Base-by-base conservation (phyloP, 2,329 filamentous ascomycete species). In the Orbilia quercus region DNA sequence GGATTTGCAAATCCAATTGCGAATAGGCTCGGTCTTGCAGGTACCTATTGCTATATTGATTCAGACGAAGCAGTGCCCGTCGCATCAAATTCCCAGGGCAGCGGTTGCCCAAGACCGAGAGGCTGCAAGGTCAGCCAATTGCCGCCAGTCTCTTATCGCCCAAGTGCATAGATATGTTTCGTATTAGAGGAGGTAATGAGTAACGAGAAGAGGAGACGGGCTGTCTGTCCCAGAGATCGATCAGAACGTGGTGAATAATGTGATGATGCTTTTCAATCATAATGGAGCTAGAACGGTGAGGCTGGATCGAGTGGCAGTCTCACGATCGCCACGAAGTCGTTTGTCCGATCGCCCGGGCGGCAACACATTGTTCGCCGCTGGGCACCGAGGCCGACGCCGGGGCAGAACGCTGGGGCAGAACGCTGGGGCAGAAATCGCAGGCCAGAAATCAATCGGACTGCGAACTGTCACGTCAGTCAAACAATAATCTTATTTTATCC, bases 181-280 rank as follows among this genome's bases (percentile, higher is more conserved):
- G 48, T 59, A 73, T 73, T 73, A 73, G 50, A 42, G 60, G 62
- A 53, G 34, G 22, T 31, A 62, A 73, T 73, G 60, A 73, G 69
- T 73, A 73, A 73, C 54, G 51, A 20, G 48, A 73, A 66, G 36
- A 47, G 20, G 58, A 53, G 40, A 44, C 25, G 14, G 36, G 36
- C 22, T 57, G 20, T 25, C n/a, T n/a, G n/a, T n/a, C n/a, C n/a
- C n/a, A n/a, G n/a, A n/a, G n/a, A n/a, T n/a, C n/a, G n/a, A n/a
- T n/a, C n/a, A n/a, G n/a, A n/a, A n/a, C n/a, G n/a, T 28, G 1
- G 1, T 3, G 14, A 45, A 45, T n/a, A 40, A 38, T 31, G 34
- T 54, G 50, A 40, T 40, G 34, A 2, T 23, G 7, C 31, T n/a
- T 18, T 23, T 38, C 18, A 31, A 18, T 40, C 22, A 54, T 9